Percentiles rank a stretch among this genome's conserved stretches.
phyloP scores from a whole-genome alignment of 768 basidiomycete species.

The Paxillus ammoniavirescens region DNA sequence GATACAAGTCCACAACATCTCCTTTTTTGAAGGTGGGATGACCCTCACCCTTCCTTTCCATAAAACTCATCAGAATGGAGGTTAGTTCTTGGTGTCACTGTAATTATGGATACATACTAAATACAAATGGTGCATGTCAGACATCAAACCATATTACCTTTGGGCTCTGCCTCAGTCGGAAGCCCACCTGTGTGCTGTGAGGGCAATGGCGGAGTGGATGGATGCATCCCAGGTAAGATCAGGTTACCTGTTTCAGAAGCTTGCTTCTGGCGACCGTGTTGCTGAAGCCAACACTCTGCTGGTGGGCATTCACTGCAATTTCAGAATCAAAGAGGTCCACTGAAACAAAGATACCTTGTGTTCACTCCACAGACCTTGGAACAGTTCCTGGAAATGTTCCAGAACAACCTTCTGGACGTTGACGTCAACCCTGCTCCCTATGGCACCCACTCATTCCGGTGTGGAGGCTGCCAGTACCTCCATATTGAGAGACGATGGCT shows the following conservation, averaged over 20 bases:
- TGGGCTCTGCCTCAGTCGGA: slow-evolving; percentile 21
- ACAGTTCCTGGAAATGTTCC: slow-evolving; percentile 37
- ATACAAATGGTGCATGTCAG: slow-evolving; percentile 10
- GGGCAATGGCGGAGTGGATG: slow-evolving; percentile 34
- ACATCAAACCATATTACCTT: slow-evolving; percentile 31
- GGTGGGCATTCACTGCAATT: slow-evolving; percentile 13
- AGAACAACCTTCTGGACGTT: slow-evolving; percentile 41
- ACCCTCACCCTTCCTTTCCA: slow-evolving; percentile 11
- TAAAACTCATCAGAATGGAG: slow-evolving; percentile 1
- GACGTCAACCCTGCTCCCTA: slow-evolving; percentile 27
- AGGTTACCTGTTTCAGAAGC: slow-evolving; percentile 35
- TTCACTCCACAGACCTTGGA: slow-evolving; percentile 19
- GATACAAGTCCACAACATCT: slow-evolving; percentile 29
- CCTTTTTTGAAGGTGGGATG: slow-evolving; percentile 5
- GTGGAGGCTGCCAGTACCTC: slow-evolving; percentile 39
- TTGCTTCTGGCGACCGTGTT: slow-evolving; percentile 29
- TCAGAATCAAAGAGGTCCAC: neutral
- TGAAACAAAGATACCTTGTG: neutral
- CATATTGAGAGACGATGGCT: slow-evolving; percentile 32
- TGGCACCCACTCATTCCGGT: slow-evolving; percentile 33
- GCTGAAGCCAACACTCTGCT: slow-evolving; percentile 19
- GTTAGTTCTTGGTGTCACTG: neutral
- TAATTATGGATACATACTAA: neutral
- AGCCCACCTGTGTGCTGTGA: slow-evolving; percentile 34
- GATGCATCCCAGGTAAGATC: slow-evolving; percentile 9